Evolutionary conservation across 345 rosid species (phyloP).

Genomic region (Erysimum cheiranthoides): DNA sequence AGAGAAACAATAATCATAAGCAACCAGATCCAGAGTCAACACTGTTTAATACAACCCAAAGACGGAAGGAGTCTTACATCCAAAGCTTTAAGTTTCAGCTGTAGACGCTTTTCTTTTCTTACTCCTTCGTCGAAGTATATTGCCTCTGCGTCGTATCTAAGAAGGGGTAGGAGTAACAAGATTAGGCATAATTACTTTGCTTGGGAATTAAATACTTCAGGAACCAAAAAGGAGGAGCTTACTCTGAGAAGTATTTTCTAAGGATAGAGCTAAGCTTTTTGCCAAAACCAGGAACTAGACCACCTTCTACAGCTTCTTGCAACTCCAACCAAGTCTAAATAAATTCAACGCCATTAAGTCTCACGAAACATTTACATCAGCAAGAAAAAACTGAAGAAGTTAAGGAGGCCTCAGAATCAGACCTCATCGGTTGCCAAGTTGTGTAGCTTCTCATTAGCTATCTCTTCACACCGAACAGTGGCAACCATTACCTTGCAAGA

Average conservation of each 20-base stretch:
- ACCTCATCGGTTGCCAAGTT: slow-evolving; percentile 67
- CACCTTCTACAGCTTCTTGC: slow-evolving; percentile 66
- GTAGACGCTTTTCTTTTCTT: slow-evolving; percentile 61
- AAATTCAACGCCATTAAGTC: slow-evolving; percentile 20
- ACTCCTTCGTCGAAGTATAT: slow-evolving; percentile 80
- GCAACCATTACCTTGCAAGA: slow-evolving; percentile 84
- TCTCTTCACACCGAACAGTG: slow-evolving; percentile 94
- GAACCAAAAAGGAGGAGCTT: slow-evolving; percentile 41
- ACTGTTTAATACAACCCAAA: slow-evolving; percentile 9
- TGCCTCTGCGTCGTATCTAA: slow-evolving; percentile 71
- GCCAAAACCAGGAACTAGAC: slow-evolving; percentile 69
- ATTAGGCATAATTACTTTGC: slow-evolving; percentile 20
- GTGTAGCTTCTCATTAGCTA: slow-evolving; percentile 66
- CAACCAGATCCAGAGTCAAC: slow-evolving; percentile 16
- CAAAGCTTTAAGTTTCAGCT: slow-evolving; percentile 64
- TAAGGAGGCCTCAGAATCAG: slow-evolving; percentile 18
- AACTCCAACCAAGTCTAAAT: slow-evolving; percentile 70
- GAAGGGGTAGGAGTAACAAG: slow-evolving; percentile 31
- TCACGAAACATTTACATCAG: slow-evolving; percentile 26
- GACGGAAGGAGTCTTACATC: slow-evolving; percentile 54
- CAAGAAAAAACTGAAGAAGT: neutral
- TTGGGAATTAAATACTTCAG: neutral
- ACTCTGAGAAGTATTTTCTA: slow-evolving; percentile 67
- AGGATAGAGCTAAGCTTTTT: slow-evolving; percentile 67
- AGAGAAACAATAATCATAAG: slow-evolving; percentile 22